Base-by-base conservation (phyloP, 73 alveolate genomes). In the Paraurostyla sp. region DNA sequence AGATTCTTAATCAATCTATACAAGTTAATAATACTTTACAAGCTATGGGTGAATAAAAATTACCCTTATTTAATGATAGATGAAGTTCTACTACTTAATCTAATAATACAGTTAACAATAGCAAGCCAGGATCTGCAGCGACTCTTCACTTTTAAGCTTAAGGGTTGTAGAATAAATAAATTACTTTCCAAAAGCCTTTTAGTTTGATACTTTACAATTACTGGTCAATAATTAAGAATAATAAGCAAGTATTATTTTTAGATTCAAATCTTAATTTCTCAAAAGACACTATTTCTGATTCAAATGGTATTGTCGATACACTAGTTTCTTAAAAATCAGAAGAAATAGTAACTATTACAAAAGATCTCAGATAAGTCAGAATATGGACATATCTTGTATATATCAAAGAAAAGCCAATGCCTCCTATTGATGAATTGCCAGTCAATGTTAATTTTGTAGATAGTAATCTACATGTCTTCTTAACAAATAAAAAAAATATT, bases 231-330 rank as follows among this genome's bases (percentile, higher is more conserved):
- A 65, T 65, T 22, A 65, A 65, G 58, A 65, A 65, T 40, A 65
- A 65, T 22, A 65, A 65, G 38, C 36, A 65, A 30, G 82, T 65
- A 3, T 38, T 65, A 35, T 65, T 65, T 65, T 65, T 65, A 38
- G 82, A 65, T 65, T 65, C 82, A 36, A 38, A 65, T 2, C 36
- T 65, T 30, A 11, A 65, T 22, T 65, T 65, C 58, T 65, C 82
- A 65, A 65, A 65, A 22, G 82, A 65, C 41, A 65, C 82, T 7
- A 65, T 65, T 1, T 65, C 82, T 16, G 82, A 65, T 65, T 65
- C 82, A 65, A 65, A 65, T 38, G 82, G 82, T 7, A 58, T 65
- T 38, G 58, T 32, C 18, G 82, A 65, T 40, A 65, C 41, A 58
- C 32, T 38, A 18, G 38, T 65, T 18, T 65, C 82, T 11, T 65